Percentiles rank a stretch among this genome's conserved stretches.
Conservation (phyloP, 257 asterid genomes). For the Solanum gandarillasii region DNA sequence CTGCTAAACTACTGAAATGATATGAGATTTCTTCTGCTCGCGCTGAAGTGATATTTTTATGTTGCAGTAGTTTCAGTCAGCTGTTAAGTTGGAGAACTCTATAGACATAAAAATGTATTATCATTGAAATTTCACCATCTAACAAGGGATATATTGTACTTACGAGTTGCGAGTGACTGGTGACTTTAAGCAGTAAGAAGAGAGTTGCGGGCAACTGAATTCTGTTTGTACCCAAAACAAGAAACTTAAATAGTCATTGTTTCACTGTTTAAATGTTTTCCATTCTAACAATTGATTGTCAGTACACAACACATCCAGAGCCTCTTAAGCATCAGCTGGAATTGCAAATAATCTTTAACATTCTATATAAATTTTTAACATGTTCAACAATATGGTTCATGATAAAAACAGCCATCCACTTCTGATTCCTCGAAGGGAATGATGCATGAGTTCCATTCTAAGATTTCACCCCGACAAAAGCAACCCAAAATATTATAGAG, state of each 20-base stretch:
- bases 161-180: not conserved
- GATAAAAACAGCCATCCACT: not conserved
- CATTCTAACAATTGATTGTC: too few relatives aligned
- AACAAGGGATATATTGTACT: not conserved
- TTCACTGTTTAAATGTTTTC: not conserved
- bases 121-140: not conserved
- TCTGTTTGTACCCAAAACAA: not conserved
- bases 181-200: not conserved
- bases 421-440: not conserved
- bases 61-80: not conserved
- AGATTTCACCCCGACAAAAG: not conserved
- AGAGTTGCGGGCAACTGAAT: not conserved
- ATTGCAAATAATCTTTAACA: not conserved
- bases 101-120: not conserved
- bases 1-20: slow-evolving; percentile 21
- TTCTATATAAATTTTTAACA: not conserved
- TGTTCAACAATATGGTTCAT: not conserved
- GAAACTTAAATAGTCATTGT: not conserved
- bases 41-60: not conserved
- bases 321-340: not conserved
- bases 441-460: not conserved
- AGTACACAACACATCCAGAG: not conserved
- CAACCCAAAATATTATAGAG: not conserved
- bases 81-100: not conserved
- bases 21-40: not conserved